A percentile compares a stretch with the other conserved stretches of the same genome.
phyloP scores from a whole-genome alignment of 768 basidiomycete genomes.

The Tulasnella sp. region DNA sequence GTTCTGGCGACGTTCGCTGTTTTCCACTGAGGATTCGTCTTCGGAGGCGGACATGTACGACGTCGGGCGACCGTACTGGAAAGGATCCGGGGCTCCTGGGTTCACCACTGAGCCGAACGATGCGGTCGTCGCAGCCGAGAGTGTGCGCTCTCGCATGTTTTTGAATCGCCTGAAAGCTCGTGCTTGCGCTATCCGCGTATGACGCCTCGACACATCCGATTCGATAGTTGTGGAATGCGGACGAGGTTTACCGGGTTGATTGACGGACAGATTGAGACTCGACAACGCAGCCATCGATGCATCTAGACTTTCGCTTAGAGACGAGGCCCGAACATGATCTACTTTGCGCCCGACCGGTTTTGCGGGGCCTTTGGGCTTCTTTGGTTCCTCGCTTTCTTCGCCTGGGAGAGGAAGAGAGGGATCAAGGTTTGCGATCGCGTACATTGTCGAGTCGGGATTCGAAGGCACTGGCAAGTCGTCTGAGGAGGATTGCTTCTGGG shows the following conservation, averaged over 20 bases:
- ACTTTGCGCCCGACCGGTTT: background rate
- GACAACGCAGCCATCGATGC: constrained; percentile 30
- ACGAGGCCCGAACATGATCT: constrained; percentile 23
- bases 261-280: constrained; percentile 22
- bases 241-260: constrained; percentile 8
- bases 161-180: background rate
- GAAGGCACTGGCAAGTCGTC: background rate
- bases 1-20: constrained; percentile 13
- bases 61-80: background rate
- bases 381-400: background rate
- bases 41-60: background rate
- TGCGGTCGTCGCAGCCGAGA: background rate
- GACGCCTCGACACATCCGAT: constrained; percentile 23
- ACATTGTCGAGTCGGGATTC: constrained; percentile 23
- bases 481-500: background rate
- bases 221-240: constrained; percentile 3
- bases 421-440: constrained; percentile 27
- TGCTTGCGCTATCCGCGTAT: constrained; percentile 21
- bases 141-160: background rate
- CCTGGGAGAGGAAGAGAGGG: constrained; percentile 18
- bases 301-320: constrained; percentile 27
- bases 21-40: background rate
- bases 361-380: background rate
- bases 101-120: constrained; percentile 18
- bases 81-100: background rate